Evolutionary conservation across 2,329 filamentous ascomycete species (phyloP).

Genomic region (Trichoderma guizhouense): DNA sequence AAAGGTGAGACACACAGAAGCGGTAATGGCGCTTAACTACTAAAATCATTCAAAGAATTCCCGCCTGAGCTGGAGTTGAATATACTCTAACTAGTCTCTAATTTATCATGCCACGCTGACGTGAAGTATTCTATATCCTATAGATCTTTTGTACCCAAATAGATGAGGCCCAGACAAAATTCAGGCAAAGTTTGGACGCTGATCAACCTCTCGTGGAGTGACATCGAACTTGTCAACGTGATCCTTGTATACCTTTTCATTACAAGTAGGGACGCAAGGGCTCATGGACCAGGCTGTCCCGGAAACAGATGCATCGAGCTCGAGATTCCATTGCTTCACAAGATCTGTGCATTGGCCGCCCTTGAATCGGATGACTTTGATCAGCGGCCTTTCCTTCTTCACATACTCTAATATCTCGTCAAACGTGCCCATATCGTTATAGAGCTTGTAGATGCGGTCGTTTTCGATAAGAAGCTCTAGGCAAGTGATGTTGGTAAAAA

Average conservation of each 20-base stretch:
- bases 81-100: not conserved
- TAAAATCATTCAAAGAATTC: not conserved
- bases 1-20: not conserved
- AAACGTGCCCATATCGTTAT: not conserved
- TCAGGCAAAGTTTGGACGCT: not conserved
- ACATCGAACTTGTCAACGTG: not conserved
- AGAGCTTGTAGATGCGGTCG: not conserved
- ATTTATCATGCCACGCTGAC: not conserved
- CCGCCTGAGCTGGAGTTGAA: not conserved
- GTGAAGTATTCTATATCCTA: not conserved
- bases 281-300: not conserved
- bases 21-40: not conserved
- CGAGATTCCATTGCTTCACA: not conserved
- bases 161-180: too few species aligned
- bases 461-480: slow-evolving; percentile 6
- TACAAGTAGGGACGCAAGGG: slow-evolving; percentile 4
- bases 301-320: slow-evolving; percentile 11
- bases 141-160: not conserved
- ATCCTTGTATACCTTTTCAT: not conserved
- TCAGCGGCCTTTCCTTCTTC: not conserved
- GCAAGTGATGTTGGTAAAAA: not conserved
- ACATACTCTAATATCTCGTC: not conserved
- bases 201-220: not conserved
- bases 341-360: not conserved
- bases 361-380: slow-evolving; percentile 5